These are phyloP conservation scores for Fusarium floridanum DNA, from an alignment of 2,329 filamentous ascomycete genomes.

Conservation along the genomic window DNA sequence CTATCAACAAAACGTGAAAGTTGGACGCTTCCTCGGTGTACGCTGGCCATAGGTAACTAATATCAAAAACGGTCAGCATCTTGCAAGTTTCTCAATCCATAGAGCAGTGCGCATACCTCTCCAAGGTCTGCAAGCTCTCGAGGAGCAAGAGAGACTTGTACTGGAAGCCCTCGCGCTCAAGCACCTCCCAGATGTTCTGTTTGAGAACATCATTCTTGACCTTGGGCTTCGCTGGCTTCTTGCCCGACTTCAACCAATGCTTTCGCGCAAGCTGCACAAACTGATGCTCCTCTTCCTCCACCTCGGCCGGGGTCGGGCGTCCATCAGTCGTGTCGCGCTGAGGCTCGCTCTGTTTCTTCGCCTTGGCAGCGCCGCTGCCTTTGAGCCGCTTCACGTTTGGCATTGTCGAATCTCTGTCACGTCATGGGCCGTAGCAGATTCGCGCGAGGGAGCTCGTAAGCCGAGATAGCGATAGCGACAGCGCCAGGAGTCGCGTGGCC, in stretches of 20 bases:
- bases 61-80: conserved; percentile 41
- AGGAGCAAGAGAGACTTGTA: conserved; percentile 83
- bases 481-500: conserved; percentile 19
- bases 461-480: conserved; percentile 20
- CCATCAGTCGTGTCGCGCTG: conserved; percentile 56
- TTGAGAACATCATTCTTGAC: conserved; percentile 90
- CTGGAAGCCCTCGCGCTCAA: conserved; percentile 85
- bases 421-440: conserved; percentile 35
- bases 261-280: conserved; percentile 84
- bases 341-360: conserved; percentile 51
- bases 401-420: conserved; percentile 56
- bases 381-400: conserved; percentile 71
- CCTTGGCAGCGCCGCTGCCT: conserved; percentile 61
- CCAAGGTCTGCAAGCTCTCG: conserved; percentile 90
- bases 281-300: conserved; percentile 77
- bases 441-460: conserved; percentile 16
- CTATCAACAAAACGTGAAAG: conserved; percentile 89
- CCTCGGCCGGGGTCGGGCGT: conserved; percentile 70
- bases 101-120: conserved; percentile 67
- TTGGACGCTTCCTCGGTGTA: conserved; percentile 92
- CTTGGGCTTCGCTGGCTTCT: conserved; percentile 73
- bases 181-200: conserved; percentile 86
- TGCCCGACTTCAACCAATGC: conserved; percentile 82
- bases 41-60: conserved; percentile 92
- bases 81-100: conserved; percentile 14